These are phyloP conservation scores for Emiliania huxleyi DNA, from an alignment of 78 protist species.

Conservation along the genomic window DNA sequence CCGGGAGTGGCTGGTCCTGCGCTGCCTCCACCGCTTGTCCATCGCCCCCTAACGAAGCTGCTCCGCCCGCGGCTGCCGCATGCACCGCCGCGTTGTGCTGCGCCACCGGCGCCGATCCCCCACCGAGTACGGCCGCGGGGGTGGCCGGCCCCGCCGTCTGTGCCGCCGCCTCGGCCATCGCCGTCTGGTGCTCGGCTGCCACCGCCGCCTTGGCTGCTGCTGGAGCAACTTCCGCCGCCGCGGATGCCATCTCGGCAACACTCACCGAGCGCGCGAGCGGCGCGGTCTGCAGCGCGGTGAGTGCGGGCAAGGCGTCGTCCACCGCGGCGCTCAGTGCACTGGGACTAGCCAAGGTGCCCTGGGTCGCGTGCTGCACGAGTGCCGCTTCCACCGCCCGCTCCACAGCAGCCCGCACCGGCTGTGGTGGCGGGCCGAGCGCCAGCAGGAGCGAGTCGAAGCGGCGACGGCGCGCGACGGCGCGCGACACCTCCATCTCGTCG, in stretches of 20 bases:
- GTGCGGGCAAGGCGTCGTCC: neutral
- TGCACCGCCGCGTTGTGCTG: neutral
- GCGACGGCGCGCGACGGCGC: neutral
- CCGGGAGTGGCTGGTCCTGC: too few relatives aligned
- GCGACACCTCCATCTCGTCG: neutral
- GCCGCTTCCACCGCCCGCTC: neutral
- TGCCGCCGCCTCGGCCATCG: neutral
- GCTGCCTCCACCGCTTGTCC: neutral
- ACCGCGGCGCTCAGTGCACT: neutral
- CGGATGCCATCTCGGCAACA: neutral
- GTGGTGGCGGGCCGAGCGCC: neutral
- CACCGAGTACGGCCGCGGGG: neutral
- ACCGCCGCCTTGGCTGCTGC: neutral
- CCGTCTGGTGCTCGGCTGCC: neutral
- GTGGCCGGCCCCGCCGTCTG: neutral
- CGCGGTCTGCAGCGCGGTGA: neutral
- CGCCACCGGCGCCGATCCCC: neutral
- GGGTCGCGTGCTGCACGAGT: neutral
- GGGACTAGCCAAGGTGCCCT: neutral
- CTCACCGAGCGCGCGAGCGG: neutral
- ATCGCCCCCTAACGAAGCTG: neutral
- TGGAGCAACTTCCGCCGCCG: neutral
- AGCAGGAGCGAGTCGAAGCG: neutral
- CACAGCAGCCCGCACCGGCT: neutral
- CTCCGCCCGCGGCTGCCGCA: neutral